These are phyloP conservation scores for Jackrogersella multiformis DNA, from an alignment of 495 filamentous ascomycete species.

Conservation along the genomic window DNA sequence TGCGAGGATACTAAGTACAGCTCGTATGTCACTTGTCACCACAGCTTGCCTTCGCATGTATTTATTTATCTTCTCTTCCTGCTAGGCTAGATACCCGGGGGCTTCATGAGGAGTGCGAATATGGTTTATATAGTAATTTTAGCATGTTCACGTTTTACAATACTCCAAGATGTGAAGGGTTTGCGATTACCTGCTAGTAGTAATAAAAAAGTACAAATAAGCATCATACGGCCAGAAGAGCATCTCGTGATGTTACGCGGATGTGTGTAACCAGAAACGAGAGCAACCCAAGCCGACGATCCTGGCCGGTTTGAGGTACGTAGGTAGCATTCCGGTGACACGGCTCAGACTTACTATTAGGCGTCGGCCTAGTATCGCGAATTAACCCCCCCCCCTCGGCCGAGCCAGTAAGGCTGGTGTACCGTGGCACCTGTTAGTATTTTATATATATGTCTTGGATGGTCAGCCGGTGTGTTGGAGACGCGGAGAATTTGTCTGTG, in stretches of 20 bases:
- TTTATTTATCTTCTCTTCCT: conserved; percentile 4
- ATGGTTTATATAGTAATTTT: neutral
- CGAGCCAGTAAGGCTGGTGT: conserved; percentile 31
- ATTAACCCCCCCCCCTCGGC: conserved; percentile 2
- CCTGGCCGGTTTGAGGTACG: no score
- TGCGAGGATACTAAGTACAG: neutral
- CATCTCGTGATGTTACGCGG: conserved; percentile 25
- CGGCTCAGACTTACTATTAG: neutral
- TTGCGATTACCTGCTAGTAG: neutral
- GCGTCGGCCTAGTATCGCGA: neutral
- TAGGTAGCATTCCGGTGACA: conserved; percentile 24
- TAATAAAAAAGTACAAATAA: neutral
- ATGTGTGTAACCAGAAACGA: conserved; percentile 9
- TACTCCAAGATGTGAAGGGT: neutral
- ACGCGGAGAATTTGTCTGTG: conserved; percentile 4
- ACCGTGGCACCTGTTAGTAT: conserved; percentile 24
- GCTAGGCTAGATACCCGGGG: neutral
- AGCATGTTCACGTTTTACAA: neutral
- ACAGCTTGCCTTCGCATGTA: neutral
- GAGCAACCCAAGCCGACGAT: conserved; percentile 3
- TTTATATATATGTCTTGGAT: neutral
- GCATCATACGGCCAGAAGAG: neutral
- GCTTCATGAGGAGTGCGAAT: neutral
- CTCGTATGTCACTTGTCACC: neutral
- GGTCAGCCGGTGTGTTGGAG: neutral